Base-by-base conservation (phyloP, 805 yeast genomes). In the Teunomyces cretensis region DNA sequence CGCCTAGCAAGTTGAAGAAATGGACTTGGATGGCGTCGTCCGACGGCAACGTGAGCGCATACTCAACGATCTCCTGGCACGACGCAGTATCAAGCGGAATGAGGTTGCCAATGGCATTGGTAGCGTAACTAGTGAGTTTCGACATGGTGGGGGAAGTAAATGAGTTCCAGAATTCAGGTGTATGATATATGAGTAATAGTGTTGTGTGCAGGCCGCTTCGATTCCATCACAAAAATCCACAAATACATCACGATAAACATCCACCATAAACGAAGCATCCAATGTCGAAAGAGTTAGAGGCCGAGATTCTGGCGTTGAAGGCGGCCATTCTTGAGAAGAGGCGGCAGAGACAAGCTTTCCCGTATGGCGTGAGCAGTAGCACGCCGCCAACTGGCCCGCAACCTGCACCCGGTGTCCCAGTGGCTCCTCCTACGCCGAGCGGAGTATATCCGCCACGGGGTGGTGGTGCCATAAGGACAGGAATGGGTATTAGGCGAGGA, bases 51-150 rank as follows among this genome's bases (percentile, higher is more conserved):
- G 70, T 58, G 9, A 75, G 56, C 0, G 83, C 78, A 53, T 82
- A 79, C 9, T 75, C 76, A 5, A 83, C 68, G 68, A 83, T 72
- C 53, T 82, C 84, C 9, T 56, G 53, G 27, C 81, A 63, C 0
- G 85, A 68, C 7, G 80, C 85, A 12, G 70, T 67, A 49, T 84
- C 89, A 33, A 84, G 60, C 0, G 88, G 88, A 13, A 84, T 54
- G 1, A 82, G 60, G 13, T 68, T 47, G 6, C 55, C 58, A 14
- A 67, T 52, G 16, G 67, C 64, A 26, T 48, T 51, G 9, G 52
- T 47, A 9, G 65, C 63, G 48, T 63, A 68, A 40, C 57, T 52
- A 33, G 57, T 50, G 8, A 66, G 55, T 30, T 51, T 53, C 19
- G 55, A 19, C 36, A 39, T 39, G 38, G 13, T 5, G 8, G 24